A percentile compares a stretch with the other conserved stretches of the same genome.
phyloP scores from a whole-genome alignment of 257 asterid genomes.

The Knoxia roxburghii region DNA sequence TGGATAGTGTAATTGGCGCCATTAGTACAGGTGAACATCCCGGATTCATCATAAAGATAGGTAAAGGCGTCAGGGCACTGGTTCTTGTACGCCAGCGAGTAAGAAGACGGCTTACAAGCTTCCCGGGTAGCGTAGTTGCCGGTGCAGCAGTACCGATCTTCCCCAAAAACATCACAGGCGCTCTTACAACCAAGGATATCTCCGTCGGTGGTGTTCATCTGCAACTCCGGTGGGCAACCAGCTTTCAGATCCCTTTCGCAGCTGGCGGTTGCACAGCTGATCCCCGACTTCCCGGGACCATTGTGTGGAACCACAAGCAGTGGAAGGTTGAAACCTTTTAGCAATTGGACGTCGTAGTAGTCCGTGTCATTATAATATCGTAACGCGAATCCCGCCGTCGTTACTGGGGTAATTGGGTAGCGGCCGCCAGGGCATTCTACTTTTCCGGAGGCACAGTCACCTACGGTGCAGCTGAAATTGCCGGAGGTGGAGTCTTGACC shows the following conservation, averaged over 20 bases:
- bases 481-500: conserved; percentile 56
- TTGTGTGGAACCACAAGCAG: conserved; percentile 67
- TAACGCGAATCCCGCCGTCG: conserved; percentile 53
- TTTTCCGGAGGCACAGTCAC: conserved; percentile 91
- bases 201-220: conserved; percentile 41
- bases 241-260: conserved; percentile 63
- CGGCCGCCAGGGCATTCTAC: conserved; percentile 51
- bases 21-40: conserved; percentile 58
- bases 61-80: conserved; percentile 85
- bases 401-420: conserved; percentile 64
- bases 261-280: conserved; percentile 53
- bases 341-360: conserved; percentile 78
- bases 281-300: conserved; percentile 38
- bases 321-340: conserved; percentile 85
- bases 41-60: conserved; percentile 68
- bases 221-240: conserved; percentile 64
- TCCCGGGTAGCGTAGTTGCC: conserved; percentile 65
- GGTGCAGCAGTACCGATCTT: conserved; percentile 69
- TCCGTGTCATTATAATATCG: conserved; percentile 23
- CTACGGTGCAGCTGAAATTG: conserved; percentile 63
- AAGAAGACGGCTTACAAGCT: conserved; percentile 55
- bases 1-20: conserved; percentile 56
- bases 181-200: conserved; percentile 67
- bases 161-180: conserved; percentile 73
- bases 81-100: conserved; percentile 55